A percentile compares a stretch with the other conserved stretches of the same genome.
These are phyloP conservation scores for Fusarium guadeloupense DNA, from an alignment of 2,329 filamentous ascomycete genomes.

Conservation along the genomic window DNA sequence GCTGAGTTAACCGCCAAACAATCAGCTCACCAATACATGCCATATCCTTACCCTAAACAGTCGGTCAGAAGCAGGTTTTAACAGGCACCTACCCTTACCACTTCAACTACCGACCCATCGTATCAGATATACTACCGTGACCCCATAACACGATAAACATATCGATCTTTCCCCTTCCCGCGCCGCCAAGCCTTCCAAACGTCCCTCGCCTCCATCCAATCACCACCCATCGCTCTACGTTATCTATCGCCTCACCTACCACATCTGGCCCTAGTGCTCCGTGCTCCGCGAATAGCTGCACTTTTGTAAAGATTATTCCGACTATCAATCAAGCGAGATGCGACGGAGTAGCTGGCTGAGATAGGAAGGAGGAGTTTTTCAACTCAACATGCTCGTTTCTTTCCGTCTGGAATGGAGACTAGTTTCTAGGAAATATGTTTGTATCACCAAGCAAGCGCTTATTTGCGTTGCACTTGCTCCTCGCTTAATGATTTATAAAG, in stretches of 20 bases:
- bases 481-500: conserved; percentile 27
- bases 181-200: conserved; percentile 19
- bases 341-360: conserved; percentile 17
- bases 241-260: conserved; percentile 33
- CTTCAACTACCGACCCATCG: no score
- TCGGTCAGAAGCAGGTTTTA: no score
- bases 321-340: conserved; percentile 7
- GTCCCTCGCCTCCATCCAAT: conserved; percentile 24
- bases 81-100: no score
- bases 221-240: conserved; percentile 1
- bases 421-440: neutral
- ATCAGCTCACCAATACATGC: no score
- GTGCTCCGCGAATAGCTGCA: neutral
- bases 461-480: neutral
- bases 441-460: neutral
- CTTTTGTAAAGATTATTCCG: neutral
- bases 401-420: neutral
- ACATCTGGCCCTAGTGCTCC: conserved; percentile 5
- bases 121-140: no score
- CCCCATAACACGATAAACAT: neutral
- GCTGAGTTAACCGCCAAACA: no score
- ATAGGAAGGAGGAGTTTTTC: conserved; percentile 30
- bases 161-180: conserved; percentile 13
- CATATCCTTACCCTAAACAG: no score
- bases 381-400: neutral